phyloP scores from a whole-genome alignment of 148 eudicot genomes.

The Hydrangea macrophylla region DNA sequence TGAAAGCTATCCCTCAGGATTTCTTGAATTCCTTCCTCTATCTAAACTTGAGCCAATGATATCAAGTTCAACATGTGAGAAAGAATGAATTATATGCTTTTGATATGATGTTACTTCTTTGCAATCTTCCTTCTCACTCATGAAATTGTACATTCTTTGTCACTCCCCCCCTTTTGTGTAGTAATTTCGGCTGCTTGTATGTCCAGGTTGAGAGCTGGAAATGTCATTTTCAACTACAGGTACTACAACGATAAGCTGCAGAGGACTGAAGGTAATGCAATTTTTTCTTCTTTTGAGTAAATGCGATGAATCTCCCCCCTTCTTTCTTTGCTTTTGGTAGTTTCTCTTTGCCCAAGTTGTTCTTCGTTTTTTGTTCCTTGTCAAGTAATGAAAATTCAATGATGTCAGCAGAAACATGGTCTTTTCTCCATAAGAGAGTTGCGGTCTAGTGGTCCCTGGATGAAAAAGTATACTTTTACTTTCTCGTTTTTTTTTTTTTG shows the following conservation, averaged over 20 bases:
- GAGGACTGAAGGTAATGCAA: conserved; percentile 74
- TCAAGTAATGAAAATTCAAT: too few species aligned
- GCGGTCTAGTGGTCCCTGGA: neutral
- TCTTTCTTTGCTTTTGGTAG: neutral
- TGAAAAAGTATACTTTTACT: neutral
- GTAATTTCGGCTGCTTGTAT: conserved; percentile 16
- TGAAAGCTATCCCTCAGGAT: neutral
- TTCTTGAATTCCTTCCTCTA: neutral
- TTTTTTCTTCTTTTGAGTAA: conserved; percentile 6
- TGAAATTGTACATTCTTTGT: neutral
- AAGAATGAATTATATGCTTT: neutral
- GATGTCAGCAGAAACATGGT: too few species aligned
- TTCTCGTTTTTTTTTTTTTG: too few species aligned
- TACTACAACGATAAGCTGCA: conserved; percentile 72
- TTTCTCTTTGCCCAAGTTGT: neutral
- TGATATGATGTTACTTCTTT: conserved; percentile 9
- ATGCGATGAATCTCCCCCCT: neutral
- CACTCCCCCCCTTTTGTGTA: conserved; percentile 10
- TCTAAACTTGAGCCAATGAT: neutral
- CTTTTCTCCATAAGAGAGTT: neutral
- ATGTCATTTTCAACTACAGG: conserved; percentile 85
- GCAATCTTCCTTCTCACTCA: neutral
- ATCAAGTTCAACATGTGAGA: neutral
- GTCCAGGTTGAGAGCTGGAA: conserved; percentile 88
- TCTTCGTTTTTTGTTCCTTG: too few species aligned